These are phyloP conservation scores for Plantago ovata DNA, from an alignment of 257 asterid species.

Conservation along the genomic window DNA sequence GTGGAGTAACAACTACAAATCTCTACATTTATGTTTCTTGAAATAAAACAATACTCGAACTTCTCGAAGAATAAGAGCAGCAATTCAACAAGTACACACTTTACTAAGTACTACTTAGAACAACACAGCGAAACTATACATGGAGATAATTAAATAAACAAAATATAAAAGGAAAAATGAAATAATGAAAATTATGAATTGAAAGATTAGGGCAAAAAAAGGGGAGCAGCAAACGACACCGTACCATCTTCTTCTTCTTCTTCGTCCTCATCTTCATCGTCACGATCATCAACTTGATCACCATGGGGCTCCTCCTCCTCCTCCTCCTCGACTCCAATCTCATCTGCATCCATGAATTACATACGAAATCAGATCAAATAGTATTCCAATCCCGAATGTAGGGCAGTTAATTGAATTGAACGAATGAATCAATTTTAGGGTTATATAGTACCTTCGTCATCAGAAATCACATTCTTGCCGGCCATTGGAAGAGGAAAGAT, in stretches of 20 bases:
- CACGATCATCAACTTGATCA: conserved; percentile 41
- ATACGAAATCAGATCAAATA: conserved; percentile 1
- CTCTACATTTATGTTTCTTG: too few relatives aligned
- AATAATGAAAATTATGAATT: too few relatives aligned
- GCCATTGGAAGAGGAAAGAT: conserved; percentile 34
- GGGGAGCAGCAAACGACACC: neutral
- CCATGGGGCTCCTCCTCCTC: conserved; percentile 64
- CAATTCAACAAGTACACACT: too few relatives aligned
- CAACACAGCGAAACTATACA: too few relatives aligned
- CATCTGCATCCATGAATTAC: conserved; percentile 39
- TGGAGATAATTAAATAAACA: too few relatives aligned
- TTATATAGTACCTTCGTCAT: conserved; percentile 43
- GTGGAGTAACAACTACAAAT: too few relatives aligned
- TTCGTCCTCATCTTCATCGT: conserved; percentile 69
- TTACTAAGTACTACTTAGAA: too few relatives aligned
- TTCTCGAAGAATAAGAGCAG: too few relatives aligned
- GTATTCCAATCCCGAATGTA: neutral
- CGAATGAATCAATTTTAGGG: neutral
- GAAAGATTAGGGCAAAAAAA: neutral
- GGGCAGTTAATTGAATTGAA: neutral
- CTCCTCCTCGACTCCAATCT: conserved; percentile 58
- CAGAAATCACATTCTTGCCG: conserved; percentile 68
- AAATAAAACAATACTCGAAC: too few relatives aligned
- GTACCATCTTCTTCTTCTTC: conserved; percentile 67
- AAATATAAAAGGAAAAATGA: too few relatives aligned